A percentile compares a stretch with the other conserved stretches of the same genome.
Conservation (phyloP, 1,284 basidiomycete species). For the Vanrija sp. region DNA sequence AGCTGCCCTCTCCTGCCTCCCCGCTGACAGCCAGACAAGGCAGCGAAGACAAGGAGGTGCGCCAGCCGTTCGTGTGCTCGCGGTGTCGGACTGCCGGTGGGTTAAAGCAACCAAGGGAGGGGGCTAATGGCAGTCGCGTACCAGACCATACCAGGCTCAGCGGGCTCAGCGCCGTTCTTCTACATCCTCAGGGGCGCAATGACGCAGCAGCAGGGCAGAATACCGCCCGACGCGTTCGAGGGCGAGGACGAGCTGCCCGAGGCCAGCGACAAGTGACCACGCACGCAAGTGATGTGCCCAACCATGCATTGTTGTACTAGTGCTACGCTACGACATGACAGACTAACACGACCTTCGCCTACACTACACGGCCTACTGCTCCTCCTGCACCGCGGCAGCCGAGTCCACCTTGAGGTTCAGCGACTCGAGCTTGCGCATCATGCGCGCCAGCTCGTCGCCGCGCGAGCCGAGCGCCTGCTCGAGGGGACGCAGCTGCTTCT, state of each 20-base stretch:
- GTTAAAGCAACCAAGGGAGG: slow-evolving; percentile 10
- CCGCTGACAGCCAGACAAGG: neutral
- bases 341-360: neutral
- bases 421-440: slow-evolving; percentile 36
- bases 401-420: slow-evolving; percentile 29
- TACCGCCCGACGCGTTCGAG: slow-evolving; percentile 50
- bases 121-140: slow-evolving; percentile 38
- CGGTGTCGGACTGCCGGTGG: slow-evolving; percentile 45
- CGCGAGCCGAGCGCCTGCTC: slow-evolving; percentile 22
- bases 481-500: slow-evolving; percentile 33
- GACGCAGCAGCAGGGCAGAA: slow-evolving; percentile 47
- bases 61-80: slow-evolving; percentile 41
- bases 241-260: slow-evolving; percentile 34
- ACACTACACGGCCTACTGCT: neutral
- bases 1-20: slow-evolving; percentile 18
- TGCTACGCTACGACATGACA: neutral
- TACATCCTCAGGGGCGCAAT: slow-evolving; percentile 47
- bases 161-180: slow-evolving; percentile 39
- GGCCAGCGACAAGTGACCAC: neutral
- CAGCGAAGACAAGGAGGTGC: slow-evolving; percentile 32
- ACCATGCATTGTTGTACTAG: no score
- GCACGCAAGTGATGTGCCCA: neutral
- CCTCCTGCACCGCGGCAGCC: slow-evolving; percentile 1
- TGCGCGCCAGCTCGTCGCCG: slow-evolving; percentile 31
- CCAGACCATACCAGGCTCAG: slow-evolving; percentile 42